Conservation (phyloP, 1,284 basidiomycete genomes). For the Meira miltonrushii region DNA sequence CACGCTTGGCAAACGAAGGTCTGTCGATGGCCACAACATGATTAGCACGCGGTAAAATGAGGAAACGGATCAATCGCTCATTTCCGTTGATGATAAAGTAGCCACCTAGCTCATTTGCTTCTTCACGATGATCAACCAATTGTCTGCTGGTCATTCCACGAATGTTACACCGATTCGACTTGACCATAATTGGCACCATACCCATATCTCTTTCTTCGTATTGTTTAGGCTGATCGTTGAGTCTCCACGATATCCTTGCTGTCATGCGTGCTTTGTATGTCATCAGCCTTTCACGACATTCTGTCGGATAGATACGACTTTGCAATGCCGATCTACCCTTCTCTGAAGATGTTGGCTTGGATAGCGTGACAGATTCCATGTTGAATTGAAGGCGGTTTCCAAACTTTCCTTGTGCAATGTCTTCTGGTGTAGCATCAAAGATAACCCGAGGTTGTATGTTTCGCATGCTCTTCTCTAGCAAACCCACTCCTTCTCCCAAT, state of each 20-base stretch:
- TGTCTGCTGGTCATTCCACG: conserved; percentile 76
- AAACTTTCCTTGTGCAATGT: conserved; percentile 24
- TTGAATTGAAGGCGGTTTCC: conserved; percentile 63
- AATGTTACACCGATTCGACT: conserved; percentile 92
- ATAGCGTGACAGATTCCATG: conserved; percentile 80
- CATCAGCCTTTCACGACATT: conserved; percentile 78
- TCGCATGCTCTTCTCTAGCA: conserved; percentile 72
- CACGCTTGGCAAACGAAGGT: conserved; percentile 81
- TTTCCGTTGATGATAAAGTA: conserved; percentile 99
- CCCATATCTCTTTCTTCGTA: conserved; percentile 82
- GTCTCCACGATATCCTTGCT: conserved; percentile 81
- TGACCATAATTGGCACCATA: conserved; percentile 90
- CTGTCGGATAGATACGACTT: conserved; percentile 72
- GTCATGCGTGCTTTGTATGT: conserved; percentile 89
- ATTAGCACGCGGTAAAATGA: conserved; percentile 83
- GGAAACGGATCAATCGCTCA: conserved; percentile 95
- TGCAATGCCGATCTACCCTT: neutral
- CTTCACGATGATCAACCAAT: conserved; percentile 85
- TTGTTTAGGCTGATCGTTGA: conserved; percentile 68
- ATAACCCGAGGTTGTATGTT: conserved; percentile 85
- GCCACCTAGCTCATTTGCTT: conserved; percentile 95
- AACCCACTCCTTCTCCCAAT: conserved; percentile 70
- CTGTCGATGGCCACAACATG: conserved; percentile 82
- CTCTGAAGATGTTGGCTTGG: conserved; percentile 61
- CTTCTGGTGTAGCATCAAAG: conserved; percentile 67